Evolutionary conservation across 2,329 filamentous ascomycete species (phyloP).

Genomic region (Endothia cerciana): DNA sequence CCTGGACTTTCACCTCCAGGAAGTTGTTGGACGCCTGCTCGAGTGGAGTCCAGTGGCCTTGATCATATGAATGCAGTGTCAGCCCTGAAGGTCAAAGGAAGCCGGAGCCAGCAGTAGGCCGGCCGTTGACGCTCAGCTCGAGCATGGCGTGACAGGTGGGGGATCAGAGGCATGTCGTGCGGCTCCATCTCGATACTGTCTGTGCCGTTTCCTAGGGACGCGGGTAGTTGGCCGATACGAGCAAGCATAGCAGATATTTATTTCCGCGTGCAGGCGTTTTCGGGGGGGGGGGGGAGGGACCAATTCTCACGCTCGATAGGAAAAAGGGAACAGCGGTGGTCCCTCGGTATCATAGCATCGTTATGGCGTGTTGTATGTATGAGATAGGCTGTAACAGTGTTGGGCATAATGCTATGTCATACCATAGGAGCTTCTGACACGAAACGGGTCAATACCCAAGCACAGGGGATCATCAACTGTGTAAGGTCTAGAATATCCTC

Average conservation of each 20-base stretch:
- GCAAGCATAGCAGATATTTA: background rate
- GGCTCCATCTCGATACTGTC: background rate
- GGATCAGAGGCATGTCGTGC: background rate
- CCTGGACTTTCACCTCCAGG: background rate
- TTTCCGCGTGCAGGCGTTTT: background rate
- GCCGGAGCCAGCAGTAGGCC: background rate
- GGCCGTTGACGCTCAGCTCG: background rate
- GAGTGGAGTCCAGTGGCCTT: background rate
- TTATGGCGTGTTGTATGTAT: background rate
- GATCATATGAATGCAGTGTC: background rate
- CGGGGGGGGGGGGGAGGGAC: background rate
- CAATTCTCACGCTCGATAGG: background rate
- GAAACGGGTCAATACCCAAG: background rate
- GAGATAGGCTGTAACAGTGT: background rate
- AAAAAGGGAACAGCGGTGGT: background rate
- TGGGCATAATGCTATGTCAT: background rate
- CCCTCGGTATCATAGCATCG: background rate
- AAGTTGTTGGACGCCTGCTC: background rate
- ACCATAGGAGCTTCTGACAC: background rate
- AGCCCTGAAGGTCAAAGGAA: background rate
- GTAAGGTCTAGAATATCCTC: background rate
- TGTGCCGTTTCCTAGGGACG: background rate
- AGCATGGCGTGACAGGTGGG: background rate
- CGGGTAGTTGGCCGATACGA: background rate
- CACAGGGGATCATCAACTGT: background rate